Conservation (phyloP, 495 filamentous ascomycete genomes). For the Margaritispora aquatica region DNA sequence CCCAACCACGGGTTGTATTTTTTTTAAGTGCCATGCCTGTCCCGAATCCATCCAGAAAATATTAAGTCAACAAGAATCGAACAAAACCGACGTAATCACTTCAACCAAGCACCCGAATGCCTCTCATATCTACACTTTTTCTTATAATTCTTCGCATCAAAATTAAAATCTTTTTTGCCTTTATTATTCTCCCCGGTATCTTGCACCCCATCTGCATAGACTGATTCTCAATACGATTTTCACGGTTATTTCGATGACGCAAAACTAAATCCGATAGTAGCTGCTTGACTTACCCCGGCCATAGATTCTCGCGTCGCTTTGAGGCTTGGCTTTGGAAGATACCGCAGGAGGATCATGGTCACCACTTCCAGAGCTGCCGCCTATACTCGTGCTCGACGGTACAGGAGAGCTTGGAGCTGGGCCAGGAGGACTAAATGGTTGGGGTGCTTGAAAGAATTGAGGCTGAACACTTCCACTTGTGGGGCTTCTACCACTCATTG, state of each 20-base stretch:
- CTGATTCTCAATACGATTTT: slow-evolving; percentile 25
- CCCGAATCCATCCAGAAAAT: not conserved
- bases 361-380: slow-evolving; percentile 28
- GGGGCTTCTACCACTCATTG: not conserved
- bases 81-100: not conserved
- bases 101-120: slow-evolving; percentile 42
- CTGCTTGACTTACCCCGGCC: slow-evolving; percentile 32
- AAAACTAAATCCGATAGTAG: slow-evolving; percentile 1
- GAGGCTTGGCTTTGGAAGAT: slow-evolving; percentile 28
- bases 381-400: slow-evolving; percentile 33
- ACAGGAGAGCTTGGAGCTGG: slow-evolving; percentile 13
- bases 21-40: not conserved
- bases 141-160: slow-evolving; percentile 47
- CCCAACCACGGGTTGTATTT: not conserved
- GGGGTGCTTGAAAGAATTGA: slow-evolving; percentile 1
- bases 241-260: not conserved
- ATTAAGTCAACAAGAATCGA: not conserved
- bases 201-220: slow-evolving; percentile 44
- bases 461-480: slow-evolving; percentile 4
- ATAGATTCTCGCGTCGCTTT: slow-evolving; percentile 32
- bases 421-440: slow-evolving; percentile 6
- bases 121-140: slow-evolving; percentile 41
- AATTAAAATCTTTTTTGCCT: slow-evolving; percentile 33
- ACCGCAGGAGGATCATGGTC: slow-evolving; percentile 32
- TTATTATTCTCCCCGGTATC: slow-evolving; percentile 38